Evolutionary conservation across 345 rosid genomes (phyloP).

Genomic region (Capsella bursapastoris): DNA sequence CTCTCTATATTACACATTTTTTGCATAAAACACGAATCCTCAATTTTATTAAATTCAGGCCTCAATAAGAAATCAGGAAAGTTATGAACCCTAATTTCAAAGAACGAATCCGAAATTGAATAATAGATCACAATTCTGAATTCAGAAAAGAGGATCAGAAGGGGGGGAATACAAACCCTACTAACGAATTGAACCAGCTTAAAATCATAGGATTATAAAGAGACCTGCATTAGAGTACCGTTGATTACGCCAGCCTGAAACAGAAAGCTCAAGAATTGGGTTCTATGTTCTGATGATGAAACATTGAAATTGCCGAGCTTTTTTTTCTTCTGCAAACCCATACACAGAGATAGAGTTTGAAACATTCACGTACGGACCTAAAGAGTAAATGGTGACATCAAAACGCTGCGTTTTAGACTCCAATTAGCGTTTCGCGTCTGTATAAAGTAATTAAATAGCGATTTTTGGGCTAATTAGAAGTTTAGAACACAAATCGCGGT

Average conservation of each 20-base stretch:
- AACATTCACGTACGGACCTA: slow-evolving; percentile 33
- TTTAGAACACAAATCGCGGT: no score
- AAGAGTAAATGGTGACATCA: slow-evolving; percentile 4
- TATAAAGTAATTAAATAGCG: no score
- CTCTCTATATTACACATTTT: background rate
- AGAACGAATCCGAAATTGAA: slow-evolving; percentile 9
- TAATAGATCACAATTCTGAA: slow-evolving; percentile 4
- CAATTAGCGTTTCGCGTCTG: background rate
- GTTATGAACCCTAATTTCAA: slow-evolving; percentile 14
- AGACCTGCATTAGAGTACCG: slow-evolving; percentile 25
- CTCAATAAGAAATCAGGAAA: background rate
- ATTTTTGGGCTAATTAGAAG: no score
- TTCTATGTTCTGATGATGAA: slow-evolving; percentile 16
- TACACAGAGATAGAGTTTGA: slow-evolving; percentile 21
- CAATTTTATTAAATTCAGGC: slow-evolving; percentile 7
- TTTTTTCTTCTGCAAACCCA: slow-evolving; percentile 6
- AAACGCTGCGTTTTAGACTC: slow-evolving; percentile 28
- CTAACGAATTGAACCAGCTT: slow-evolving; percentile 22
- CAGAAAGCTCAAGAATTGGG: slow-evolving; percentile 9
- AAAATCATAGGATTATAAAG: background rate
- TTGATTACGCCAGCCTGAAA: slow-evolving; percentile 22
- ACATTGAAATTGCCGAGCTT: slow-evolving; percentile 22
- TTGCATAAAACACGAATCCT: background rate
- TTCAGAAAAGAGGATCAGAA: slow-evolving; percentile 5
- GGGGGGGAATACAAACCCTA: slow-evolving; percentile 4